Conservation (phyloP, 371 early-diverging fungal genomes). For the Circinella minor region DNA sequence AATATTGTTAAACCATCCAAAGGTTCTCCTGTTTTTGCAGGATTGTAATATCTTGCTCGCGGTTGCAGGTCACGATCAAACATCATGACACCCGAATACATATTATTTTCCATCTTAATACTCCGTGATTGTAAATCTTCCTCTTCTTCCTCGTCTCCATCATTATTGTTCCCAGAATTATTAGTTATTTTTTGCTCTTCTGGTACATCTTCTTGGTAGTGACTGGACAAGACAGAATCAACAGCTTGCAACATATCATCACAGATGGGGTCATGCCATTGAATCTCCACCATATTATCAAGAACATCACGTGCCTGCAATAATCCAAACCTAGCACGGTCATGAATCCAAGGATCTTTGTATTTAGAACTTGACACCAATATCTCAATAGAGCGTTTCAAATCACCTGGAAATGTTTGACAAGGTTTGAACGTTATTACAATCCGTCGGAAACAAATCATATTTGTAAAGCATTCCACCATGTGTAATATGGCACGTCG, state of each 20-base stretch:
- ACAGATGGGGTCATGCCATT: conserved; percentile 37
- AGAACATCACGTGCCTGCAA: conserved; percentile 29
- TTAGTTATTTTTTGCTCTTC: neutral
- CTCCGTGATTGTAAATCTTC: conserved; percentile 9
- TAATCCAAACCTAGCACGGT: conserved; percentile 27
- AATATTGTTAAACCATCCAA: conserved; percentile 21
- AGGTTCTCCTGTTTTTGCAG: conserved; percentile 13
- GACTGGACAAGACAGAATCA: conserved; percentile 17
- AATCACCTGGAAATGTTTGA: conserved; percentile 36
- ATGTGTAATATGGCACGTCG: conserved; percentile 25
- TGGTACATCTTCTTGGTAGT: neutral
- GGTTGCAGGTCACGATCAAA: conserved; percentile 30
- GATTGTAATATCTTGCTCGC: conserved; percentile 29
- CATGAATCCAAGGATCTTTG: conserved; percentile 20
- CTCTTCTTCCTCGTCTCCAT: neutral
- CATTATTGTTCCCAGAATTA: neutral
- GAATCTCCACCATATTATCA: conserved; percentile 29
- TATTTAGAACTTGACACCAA: conserved; percentile 23
- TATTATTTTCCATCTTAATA: conserved; percentile 28
- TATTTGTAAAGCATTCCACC: conserved; percentile 27
- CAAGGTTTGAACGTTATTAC: conserved; percentile 24
- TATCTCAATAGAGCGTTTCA: conserved; percentile 29
- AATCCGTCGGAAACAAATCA: conserved; percentile 27
- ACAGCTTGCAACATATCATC: conserved; percentile 23
- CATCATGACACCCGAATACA: conserved; percentile 36